Conservation (phyloP, 192 early-diverging fungal genomes). For the Rhizophagus sp. region DNA sequence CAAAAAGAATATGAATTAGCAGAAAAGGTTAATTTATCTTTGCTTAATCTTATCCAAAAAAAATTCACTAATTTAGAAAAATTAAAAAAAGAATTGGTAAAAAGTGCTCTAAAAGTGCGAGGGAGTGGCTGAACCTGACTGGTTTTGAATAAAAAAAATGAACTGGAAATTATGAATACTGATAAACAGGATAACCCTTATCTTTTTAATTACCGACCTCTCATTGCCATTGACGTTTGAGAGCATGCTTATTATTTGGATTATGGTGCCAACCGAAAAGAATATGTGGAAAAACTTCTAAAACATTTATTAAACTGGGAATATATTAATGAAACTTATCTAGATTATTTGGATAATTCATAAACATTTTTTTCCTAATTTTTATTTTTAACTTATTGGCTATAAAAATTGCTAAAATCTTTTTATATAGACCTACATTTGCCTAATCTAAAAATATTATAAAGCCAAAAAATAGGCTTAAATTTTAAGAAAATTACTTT, state of each 20-base stretch:
- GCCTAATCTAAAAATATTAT: too few relatives aligned
- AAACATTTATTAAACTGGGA: constrained; percentile 19
- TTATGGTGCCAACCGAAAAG: constrained; percentile 1
- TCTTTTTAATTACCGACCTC: not conserved
- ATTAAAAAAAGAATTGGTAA: constrained; percentile 4
- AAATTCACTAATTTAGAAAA: too few relatives aligned
- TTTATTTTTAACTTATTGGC: too few relatives aligned
- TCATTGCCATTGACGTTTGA: constrained; percentile 19
- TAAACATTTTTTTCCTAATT: too few relatives aligned
- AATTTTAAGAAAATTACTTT: too few relatives aligned
- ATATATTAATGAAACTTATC: constrained; percentile 15
- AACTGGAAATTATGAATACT: constrained; percentile 15
- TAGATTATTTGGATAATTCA: too few relatives aligned
- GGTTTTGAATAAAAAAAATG: not conserved
- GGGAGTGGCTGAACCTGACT: constrained; percentile 18
- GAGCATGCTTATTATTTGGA: constrained; percentile 25
- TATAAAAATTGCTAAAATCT: too few relatives aligned
- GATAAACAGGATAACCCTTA: constrained; percentile 6
- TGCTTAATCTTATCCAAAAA: too few relatives aligned
- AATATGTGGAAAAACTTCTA: not conserved
- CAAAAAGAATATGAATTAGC: too few relatives aligned
- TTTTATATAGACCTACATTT: too few relatives aligned
- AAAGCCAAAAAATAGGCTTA: too few relatives aligned
- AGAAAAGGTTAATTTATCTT: too few relatives aligned
- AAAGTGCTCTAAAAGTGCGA: constrained; percentile 20